Conservation (phyloP, 768 basidiomycete species). For the Pseudohyphozyma bogoriensis region DNA sequence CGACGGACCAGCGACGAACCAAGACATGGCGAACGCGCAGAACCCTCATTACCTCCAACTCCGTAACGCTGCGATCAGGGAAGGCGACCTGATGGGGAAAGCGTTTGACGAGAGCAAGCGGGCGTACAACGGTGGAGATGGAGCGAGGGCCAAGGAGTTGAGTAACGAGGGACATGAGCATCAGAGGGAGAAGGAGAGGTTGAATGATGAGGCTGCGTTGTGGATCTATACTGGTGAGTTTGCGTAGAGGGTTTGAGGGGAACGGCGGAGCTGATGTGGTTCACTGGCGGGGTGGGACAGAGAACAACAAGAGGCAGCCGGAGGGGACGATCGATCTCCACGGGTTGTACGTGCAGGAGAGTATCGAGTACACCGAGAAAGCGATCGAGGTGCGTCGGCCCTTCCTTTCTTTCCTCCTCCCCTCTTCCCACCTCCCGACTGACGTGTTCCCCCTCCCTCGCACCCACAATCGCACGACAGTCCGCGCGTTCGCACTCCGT, state of each 20-base stretch:
- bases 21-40: conserved; percentile 29
- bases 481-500: conserved; percentile 57
- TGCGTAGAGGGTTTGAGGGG: not conserved
- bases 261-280: not conserved
- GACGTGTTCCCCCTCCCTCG: not conserved
- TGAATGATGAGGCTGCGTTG: conserved; percentile 70
- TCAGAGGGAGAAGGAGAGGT: conserved; percentile 60
- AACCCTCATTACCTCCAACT: conserved; percentile 58
- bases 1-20: conserved; percentile 25
- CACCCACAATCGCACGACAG: conserved; percentile 35
- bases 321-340: conserved; percentile 78
- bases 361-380: conserved; percentile 60
- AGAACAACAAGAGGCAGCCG: conserved; percentile 69
- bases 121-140: conserved; percentile 63
- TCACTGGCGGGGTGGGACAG: conserved; percentile 37
- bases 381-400: conserved; percentile 43
- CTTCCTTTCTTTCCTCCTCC: not conserved
- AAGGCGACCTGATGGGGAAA: conserved; percentile 62
- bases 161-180: conserved; percentile 71
- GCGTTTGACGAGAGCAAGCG: conserved; percentile 48
- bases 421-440: not conserved
- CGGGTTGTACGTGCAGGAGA: conserved; percentile 88
- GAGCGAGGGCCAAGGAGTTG: conserved; percentile 69
- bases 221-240: conserved; percentile 73
- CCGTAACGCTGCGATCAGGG: conserved; percentile 62